Conservation (phyloP, 2,329 filamentous ascomycete genomes). For the Alternaria sp. region DNA sequence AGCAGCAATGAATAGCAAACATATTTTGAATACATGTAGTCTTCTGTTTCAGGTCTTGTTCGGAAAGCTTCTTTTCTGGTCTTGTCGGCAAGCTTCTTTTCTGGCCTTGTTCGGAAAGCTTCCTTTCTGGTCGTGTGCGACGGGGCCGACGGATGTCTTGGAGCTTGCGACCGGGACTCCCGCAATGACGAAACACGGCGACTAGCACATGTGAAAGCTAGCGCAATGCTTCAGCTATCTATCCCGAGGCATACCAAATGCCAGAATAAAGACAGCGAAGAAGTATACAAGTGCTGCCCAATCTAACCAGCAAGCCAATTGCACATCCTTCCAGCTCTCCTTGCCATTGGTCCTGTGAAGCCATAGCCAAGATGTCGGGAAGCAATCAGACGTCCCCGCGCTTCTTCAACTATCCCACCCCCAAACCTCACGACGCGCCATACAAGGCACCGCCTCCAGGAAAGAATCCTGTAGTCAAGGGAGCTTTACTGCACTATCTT, state of each 20-base stretch:
- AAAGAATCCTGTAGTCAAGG: slow-evolving; percentile 75
- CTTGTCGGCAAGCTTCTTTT: slow-evolving; percentile 1
- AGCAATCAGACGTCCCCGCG: slow-evolving; percentile 23
- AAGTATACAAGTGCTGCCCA: neutral
- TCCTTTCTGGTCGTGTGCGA: neutral
- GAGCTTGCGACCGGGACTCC: neutral
- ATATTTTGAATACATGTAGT: neutral
- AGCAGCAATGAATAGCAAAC: slow-evolving; percentile 1
- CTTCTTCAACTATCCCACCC: slow-evolving; percentile 50
- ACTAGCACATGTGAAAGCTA: slow-evolving; percentile 10
- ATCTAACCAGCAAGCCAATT: neutral
- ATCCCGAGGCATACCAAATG: slow-evolving; percentile 7
- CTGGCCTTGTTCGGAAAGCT: neutral
- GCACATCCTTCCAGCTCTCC: neutral
- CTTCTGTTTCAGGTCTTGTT: neutral
- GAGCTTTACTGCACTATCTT: slow-evolving; percentile 68
- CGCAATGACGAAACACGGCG: neutral
- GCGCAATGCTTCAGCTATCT: slow-evolving; percentile 1
- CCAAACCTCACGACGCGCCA: slow-evolving; percentile 41
- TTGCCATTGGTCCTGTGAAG: neutral
- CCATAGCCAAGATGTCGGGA: slow-evolving; percentile 34
- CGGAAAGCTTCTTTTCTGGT: neutral
- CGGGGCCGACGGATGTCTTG: neutral
- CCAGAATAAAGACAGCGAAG: neutral
- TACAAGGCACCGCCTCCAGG: slow-evolving; percentile 47